A percentile compares a stretch with the other conserved stretches of the same genome.
These are phyloP conservation scores for Sclerotinia spermophila DNA, from an alignment of 2,329 filamentous ascomycete genomes.

Conservation along the genomic window DNA sequence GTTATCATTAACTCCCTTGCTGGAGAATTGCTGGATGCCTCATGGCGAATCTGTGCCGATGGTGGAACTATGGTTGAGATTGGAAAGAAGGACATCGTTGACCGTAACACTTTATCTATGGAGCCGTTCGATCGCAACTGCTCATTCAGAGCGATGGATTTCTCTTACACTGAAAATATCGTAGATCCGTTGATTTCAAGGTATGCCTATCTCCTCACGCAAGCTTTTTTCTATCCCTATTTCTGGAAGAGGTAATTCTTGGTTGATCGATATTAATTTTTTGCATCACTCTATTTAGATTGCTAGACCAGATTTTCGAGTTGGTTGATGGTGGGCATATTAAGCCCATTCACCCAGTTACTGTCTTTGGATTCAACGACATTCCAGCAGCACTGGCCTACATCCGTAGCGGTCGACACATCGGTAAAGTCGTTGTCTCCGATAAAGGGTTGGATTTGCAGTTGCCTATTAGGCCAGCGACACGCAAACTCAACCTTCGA, in stretches of 20 bases:
- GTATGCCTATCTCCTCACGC: neutral
- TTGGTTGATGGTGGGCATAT: conserved; percentile 20
- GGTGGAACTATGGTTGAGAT: conserved; percentile 35
- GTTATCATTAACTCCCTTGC: conserved; percentile 31
- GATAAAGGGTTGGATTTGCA: conserved; percentile 6
- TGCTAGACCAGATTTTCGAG: conserved; percentile 17
- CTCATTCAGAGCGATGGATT: conserved; percentile 27
- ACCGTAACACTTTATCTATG: conserved; percentile 23
- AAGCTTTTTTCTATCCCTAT: neutral
- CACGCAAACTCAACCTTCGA: conserved; percentile 25
- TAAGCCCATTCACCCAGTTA: conserved; percentile 25
- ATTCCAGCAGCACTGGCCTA: conserved; percentile 27
- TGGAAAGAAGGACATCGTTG: conserved; percentile 25
- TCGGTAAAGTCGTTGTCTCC: conserved; percentile 42
- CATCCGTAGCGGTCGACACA: conserved; percentile 42
- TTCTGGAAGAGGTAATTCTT: neutral
- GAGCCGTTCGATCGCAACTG: conserved; percentile 24
- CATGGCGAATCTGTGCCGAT: conserved; percentile 37
- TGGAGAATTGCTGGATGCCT: conserved; percentile 32
- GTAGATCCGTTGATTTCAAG: neutral
- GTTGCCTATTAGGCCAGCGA: conserved; percentile 14
- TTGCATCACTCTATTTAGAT: neutral
- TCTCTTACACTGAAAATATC: conserved; percentile 16
- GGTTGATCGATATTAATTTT: neutral
- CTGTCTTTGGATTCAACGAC: conserved; percentile 30